Conservation (phyloP, 148 eudicot genomes). For the Rhododendron griersonianum region DNA sequence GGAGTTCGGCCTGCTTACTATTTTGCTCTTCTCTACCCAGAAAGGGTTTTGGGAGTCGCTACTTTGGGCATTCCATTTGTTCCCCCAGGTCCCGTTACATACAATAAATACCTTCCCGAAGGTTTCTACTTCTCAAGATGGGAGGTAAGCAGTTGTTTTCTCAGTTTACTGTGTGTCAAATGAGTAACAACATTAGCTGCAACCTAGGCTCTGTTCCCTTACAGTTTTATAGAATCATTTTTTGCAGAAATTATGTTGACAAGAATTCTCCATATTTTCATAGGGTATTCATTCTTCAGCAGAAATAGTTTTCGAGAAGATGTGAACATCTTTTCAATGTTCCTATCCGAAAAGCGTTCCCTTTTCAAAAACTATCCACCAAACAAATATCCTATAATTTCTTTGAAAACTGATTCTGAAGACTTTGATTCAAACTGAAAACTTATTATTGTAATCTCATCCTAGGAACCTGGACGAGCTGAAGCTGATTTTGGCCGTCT, state of each 20-base stretch:
- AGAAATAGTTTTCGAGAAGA: not conserved
- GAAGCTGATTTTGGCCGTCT: constrained; percentile 38
- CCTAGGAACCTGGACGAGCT: constrained; percentile 34
- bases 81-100: constrained; percentile 20
- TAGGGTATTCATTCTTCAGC: not conserved
- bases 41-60: constrained; percentile 31
- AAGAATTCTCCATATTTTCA: not conserved
- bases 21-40: constrained; percentile 32
- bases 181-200: not conserved
- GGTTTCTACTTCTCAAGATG: constrained; percentile 44
- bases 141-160: constrained; percentile 18
- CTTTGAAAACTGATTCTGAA: not conserved
- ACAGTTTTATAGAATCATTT: not conserved
- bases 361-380: not conserved
- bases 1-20: constrained; percentile 24
- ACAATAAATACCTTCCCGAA: constrained; percentile 19
- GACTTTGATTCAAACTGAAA: not conserved
- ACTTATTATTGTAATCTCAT: not conserved
- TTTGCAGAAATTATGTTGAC: not conserved
- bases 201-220: not conserved
- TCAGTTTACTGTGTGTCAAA: not conserved
- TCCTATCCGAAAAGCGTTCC: not conserved
- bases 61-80: constrained; percentile 37
- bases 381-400: not conserved
- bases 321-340: not conserved